Percentiles rank a stretch among this genome's conserved stretches.
phyloP scores from a whole-genome alignment of 176 grass and related monocot species.

The Musa troglodytarum region DNA sequence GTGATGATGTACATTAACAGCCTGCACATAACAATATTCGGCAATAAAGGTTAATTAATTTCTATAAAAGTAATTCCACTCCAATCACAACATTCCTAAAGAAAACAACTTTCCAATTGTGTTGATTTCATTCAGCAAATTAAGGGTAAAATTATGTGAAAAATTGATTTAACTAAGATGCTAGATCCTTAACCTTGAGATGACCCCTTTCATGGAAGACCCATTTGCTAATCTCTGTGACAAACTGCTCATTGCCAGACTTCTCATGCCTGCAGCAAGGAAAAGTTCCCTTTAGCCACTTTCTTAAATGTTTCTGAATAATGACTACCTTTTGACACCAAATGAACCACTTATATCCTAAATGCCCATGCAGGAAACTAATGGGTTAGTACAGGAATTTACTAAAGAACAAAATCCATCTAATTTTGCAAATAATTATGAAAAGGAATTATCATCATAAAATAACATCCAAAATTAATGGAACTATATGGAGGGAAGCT shows the following conservation, averaged over 20 bases:
- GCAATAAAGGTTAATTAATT: no score
- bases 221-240: slow-evolving; percentile 96
- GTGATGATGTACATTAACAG: slow-evolving; percentile 70
- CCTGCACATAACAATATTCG: slow-evolving; percentile 28
- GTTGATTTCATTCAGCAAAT: neutral
- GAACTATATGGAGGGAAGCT: no score
- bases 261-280: slow-evolving; percentile 49
- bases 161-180: neutral
- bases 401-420: no score
- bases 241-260: slow-evolving; percentile 86
- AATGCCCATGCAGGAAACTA: no score
- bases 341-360: no score
- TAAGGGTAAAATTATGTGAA: neutral
- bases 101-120: neutral
- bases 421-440: no score
- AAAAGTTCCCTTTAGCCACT: neutral
- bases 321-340: no score
- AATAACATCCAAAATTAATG: no score
- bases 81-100: no score
- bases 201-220: slow-evolving; percentile 96
- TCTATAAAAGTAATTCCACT: neutral
- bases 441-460: no score
- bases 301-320: neutral
- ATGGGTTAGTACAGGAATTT: no score
- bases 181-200: slow-evolving; percentile 58